Evolutionary conservation across 176 grass and related monocot genomes (phyloP), one percentile per base, ranked within the genome.

Genomic region (Guadua angustifolia): DNA sequence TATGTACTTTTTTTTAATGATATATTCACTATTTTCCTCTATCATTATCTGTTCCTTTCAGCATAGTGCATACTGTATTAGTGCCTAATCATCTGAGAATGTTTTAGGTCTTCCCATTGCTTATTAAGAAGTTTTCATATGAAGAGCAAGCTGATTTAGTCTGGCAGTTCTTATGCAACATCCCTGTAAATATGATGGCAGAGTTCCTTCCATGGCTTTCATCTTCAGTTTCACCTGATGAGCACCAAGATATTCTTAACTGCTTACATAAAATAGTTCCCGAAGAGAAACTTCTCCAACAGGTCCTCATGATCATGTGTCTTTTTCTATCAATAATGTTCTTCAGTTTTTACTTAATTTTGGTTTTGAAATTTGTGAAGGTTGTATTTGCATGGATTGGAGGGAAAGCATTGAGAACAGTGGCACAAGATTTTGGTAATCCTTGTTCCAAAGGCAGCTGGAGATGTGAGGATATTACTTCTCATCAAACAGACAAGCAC

Each of bases 161-260:
- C 40, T 97, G 95, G 95, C 88, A 97, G 82, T 97, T 97, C 45
- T 85, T 97, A 43, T 97, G 95, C 67, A 94, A 71, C 29, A 94
- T 97, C 65, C 95, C 95, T 61, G 65, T 97, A 21, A 92, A 87
- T 17, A 94, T 92, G 90, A 97, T 97, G 92, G 38, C 82, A 78
- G 90, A 94, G 16, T 94, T 97, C 59, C 89, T 97, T 86, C 95
- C 95, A 19, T 94, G 95, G 92, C 87, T 97, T 66, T 84, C 86
- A 52, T 74, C 90, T 67, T 92, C 78, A 72, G 82, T 94, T 88
- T 94, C 95, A 63, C 53, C 78, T 56, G 92, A 94, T 59, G 92
- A 94, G 79, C 79, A 91, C 57, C 80, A 92, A 70, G 92, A 94
- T 62, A 89, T 94, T 75, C 72, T 92, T 64, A 88, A 88, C 55